Percentiles rank a stretch among this genome's conserved stretches.
phyloP scores from a whole-genome alignment of 805 yeast species.

The Wickerhamiella dianesei region DNA sequence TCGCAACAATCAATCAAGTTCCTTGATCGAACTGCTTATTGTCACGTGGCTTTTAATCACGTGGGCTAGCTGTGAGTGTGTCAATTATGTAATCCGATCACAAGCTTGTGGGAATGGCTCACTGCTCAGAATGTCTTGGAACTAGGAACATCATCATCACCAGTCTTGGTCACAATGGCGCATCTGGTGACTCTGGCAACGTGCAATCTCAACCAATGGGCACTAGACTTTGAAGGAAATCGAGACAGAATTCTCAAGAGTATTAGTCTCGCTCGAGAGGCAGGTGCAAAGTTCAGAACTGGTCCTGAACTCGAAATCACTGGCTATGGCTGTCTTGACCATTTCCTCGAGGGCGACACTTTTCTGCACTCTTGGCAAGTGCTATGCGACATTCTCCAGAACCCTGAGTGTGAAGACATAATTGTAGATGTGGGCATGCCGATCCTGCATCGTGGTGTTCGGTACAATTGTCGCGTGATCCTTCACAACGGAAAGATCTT shows the following conservation, averaged over 20 bases:
- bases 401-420: constrained; percentile 60
- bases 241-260: constrained; percentile 79
- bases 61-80: neutral
- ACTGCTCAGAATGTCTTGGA: no score
- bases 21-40: no score
- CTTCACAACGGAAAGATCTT: constrained; percentile 68
- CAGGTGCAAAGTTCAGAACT: constrained; percentile 71
- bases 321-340: constrained; percentile 68
- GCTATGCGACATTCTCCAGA: constrained; percentile 59
- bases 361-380: constrained; percentile 91
- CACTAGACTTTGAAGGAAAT: constrained; percentile 93
- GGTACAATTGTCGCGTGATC: constrained; percentile 82
- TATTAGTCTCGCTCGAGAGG: constrained; percentile 58
- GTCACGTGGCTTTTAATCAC: neutral
- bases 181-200: constrained; percentile 82
- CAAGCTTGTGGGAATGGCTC: no score
- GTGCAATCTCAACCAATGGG: constrained; percentile 97
- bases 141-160: no score
- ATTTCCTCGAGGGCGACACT: constrained; percentile 79
- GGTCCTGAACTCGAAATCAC: constrained; percentile 95
- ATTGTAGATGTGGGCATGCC: constrained; percentile 93
- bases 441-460: constrained; percentile 67
- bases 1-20: no score
- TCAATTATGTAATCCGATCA: no score
- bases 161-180: constrained; percentile 46